phyloP scores from a whole-genome alignment of 805 yeast species.

The Saccharomyces jurei region DNA sequence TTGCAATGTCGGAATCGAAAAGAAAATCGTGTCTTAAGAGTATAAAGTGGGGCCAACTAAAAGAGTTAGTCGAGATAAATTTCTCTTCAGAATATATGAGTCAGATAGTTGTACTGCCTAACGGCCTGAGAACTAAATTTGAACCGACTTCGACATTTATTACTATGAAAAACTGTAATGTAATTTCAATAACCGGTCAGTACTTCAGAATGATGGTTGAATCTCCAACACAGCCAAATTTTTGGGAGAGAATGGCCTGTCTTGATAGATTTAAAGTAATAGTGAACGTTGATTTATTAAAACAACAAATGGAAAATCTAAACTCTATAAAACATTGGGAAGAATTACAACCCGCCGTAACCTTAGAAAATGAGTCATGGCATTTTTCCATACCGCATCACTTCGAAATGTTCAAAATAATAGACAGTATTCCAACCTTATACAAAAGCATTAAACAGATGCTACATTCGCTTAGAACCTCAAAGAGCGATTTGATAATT shows the following conservation, averaged over 20 bases:
- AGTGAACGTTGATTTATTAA: slow-evolving; percentile 27
- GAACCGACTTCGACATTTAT: slow-evolving; percentile 33
- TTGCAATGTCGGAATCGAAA: slow-evolving; percentile 14
- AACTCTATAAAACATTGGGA: slow-evolving; percentile 8
- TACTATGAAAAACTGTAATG: slow-evolving; percentile 13
- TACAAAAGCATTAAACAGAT: slow-evolving; percentile 61
- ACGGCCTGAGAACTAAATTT: slow-evolving; percentile 40
- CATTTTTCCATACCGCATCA: slow-evolving; percentile 61
- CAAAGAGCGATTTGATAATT: slow-evolving; percentile 33
- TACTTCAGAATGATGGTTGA: slow-evolving; percentile 41
- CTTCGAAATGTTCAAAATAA: slow-evolving; percentile 66
- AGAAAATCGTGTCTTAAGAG: slow-evolving; percentile 8
- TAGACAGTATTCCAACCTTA: slow-evolving; percentile 67
- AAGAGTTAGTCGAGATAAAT: slow-evolving; percentile 18
- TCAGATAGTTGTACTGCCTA: slow-evolving; percentile 35
- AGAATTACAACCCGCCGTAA: slow-evolving; percentile 31
- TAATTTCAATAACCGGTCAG: slow-evolving; percentile 23
- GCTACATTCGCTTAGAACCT: slow-evolving; percentile 39
- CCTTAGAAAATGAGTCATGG: slow-evolving; percentile 35
- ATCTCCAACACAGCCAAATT: slow-evolving; percentile 40
- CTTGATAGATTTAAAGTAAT: slow-evolving; percentile 30
- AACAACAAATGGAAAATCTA: slow-evolving; percentile 11
- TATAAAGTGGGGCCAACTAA: slow-evolving; percentile 17
- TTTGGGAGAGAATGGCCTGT: slow-evolving; percentile 44
- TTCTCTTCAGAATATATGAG: slow-evolving; percentile 18